These are phyloP conservation scores for Penicillium griseofulvum DNA, from an alignment of 2,329 filamentous ascomycete species.

Conservation along the genomic window DNA sequence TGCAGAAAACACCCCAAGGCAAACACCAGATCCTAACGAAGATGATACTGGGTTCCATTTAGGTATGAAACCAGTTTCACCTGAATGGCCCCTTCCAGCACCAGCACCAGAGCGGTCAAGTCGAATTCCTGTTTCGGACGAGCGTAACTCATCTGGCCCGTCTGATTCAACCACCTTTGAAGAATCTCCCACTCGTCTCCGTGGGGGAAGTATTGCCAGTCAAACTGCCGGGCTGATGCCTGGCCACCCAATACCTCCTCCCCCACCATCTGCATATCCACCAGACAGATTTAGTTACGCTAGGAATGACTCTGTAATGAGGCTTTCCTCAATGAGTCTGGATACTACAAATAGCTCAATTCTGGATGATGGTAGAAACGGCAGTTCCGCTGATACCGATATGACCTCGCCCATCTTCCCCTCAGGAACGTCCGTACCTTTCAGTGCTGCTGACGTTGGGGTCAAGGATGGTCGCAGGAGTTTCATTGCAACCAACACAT, in stretches of 20 bases:
- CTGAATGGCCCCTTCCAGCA: slow-evolving; percentile 31
- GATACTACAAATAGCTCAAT: slow-evolving; percentile 42
- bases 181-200: slow-evolving; percentile 25
- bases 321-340: slow-evolving; percentile 37
- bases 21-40: slow-evolving; percentile 35
- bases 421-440: slow-evolving; percentile 36
- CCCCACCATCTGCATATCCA: slow-evolving; percentile 32
- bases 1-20: slow-evolving; percentile 38
- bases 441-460: slow-evolving; percentile 39
- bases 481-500: slow-evolving; percentile 24
- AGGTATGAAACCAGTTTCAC: slow-evolving; percentile 30
- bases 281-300: slow-evolving; percentile 34
- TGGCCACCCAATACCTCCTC: slow-evolving; percentile 37
- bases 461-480: slow-evolving; percentile 31
- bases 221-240: slow-evolving; percentile 36
- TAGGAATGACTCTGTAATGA: slow-evolving; percentile 35
- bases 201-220: slow-evolving; percentile 34
- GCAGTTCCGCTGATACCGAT: slow-evolving; percentile 28
- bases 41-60: slow-evolving; percentile 21
- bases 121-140: slow-evolving; percentile 27
- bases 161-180: slow-evolving; percentile 26
- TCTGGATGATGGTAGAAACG: slow-evolving; percentile 32
- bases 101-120: slow-evolving; percentile 18
- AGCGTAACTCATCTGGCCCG: slow-evolving; percentile 15
- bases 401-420: slow-evolving; percentile 33